These are phyloP conservation scores for Penstemon eatonii DNA, from an alignment of 257 asterid species.

Conservation along the genomic window DNA sequence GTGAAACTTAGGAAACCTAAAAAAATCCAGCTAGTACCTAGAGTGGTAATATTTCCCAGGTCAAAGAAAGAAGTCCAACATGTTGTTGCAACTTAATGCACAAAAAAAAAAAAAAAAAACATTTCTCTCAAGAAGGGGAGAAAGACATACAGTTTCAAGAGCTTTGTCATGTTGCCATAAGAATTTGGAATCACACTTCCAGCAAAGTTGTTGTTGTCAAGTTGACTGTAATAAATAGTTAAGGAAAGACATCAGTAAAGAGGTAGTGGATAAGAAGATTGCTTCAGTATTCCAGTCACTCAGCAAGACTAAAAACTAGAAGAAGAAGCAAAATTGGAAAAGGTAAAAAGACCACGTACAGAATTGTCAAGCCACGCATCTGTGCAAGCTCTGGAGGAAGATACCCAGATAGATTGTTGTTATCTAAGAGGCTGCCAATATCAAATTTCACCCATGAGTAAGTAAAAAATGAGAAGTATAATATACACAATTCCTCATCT, in stretches of 20 bases:
- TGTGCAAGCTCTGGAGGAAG: conserved; percentile 51
- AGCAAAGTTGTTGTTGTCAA: conserved; percentile 53
- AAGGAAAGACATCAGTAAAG: conserved; percentile 3
- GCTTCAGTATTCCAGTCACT: neutral
- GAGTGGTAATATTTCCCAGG: too few species aligned
- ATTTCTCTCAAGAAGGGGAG: neutral
- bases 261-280: neutral
- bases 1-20: too few species aligned
- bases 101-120: neutral
- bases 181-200: conserved; percentile 49
- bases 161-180: conserved; percentile 35
- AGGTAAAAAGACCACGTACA: conserved; percentile 28
- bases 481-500: neutral
- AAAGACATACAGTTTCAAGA: conserved; percentile 44
- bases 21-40: too few species aligned
- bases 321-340: conserved; percentile 2
- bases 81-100: neutral
- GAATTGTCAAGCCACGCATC: conserved; percentile 43
- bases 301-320: conserved; percentile 14
- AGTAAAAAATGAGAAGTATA: conserved; percentile 1
- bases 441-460: neutral
- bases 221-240: conserved; percentile 39
- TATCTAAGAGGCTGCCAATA: conserved; percentile 51
- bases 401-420: conserved; percentile 63
- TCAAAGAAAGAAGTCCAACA: neutral